These are phyloP conservation scores for Pseudocercospora ulei DNA, from an alignment of 2,329 filamentous ascomycete genomes.

Conservation along the genomic window DNA sequence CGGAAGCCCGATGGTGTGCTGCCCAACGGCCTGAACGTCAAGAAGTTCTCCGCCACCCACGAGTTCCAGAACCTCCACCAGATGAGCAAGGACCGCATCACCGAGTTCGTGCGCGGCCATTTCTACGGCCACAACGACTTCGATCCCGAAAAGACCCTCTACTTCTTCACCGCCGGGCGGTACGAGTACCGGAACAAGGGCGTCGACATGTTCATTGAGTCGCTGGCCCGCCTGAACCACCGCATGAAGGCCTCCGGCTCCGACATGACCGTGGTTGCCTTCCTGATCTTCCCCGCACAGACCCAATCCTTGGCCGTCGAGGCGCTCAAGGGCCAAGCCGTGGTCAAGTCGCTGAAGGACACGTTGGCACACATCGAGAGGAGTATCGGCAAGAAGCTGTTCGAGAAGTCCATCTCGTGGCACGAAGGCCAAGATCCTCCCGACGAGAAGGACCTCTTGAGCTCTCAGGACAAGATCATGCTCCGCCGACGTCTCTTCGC, in stretches of 20 bases:
- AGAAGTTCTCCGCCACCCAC: conserved; percentile 95
- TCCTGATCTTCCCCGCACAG: conserved; percentile 97
- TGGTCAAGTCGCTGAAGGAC: conserved; percentile 90
- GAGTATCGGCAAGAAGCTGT: conserved; percentile 85
- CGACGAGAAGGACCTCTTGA: conserved; percentile 93
- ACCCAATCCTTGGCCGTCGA: conserved; percentile 92
- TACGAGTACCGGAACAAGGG: conserved; percentile 99
- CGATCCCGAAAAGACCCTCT: conserved; percentile 89
- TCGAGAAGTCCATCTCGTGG: conserved; percentile 90
- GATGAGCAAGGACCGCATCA: conserved; percentile 93
- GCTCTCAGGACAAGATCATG: conserved; percentile 81
- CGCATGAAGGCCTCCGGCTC: conserved; percentile 74
- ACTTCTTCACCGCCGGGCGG: conserved; percentile 92
- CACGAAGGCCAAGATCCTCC: conserved; percentile 87
- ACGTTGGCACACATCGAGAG: conserved; percentile 87
- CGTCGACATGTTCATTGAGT: conserved; percentile 99
- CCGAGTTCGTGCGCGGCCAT: conserved; percentile 94
- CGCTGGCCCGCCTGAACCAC: conserved; percentile 86
- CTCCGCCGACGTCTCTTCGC: conserved; percentile 85
- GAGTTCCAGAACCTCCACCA: conserved; percentile 98
- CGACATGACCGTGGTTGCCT: conserved; percentile 89
- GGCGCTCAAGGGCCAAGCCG: conserved; percentile 89
- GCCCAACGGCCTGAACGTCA: conserved; percentile 94
- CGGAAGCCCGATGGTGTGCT: conserved; percentile 93
- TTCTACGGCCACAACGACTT: conserved; percentile 99